Evolutionary conservation across 768 basidiomycete species (phyloP), one percentile per base, ranked within the genome.

Genomic region (Cystobasidium ongulense): DNA sequence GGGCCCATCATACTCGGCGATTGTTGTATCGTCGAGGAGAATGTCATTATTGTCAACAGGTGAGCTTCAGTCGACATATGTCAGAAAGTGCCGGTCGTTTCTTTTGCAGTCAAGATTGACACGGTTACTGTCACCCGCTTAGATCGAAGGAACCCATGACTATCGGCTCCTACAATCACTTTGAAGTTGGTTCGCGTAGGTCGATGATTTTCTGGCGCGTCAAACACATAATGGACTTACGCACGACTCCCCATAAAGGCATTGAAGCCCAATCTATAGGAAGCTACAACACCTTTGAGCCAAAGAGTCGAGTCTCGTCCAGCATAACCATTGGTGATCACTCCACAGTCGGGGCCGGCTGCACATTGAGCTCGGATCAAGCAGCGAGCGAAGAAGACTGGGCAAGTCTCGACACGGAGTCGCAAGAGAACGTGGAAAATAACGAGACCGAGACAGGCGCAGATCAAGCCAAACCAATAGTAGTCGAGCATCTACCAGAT

Each of bases 161-260:
- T 23, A 92, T 99, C 61, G 95, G 95, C 4, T 88, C 95, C 80
- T 88, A 90, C 75, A 97, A 97, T 80, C 83, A 93, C 73, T 95
- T 99, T 78, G 92, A 96, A 82, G 91, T 96, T 66, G 91, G 90
- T 25, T 91, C 89, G 81, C 89, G 95, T 95, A 79, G 75, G 90
- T 87, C 31, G 25, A 15, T 43, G 33, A 17, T 71, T 62, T 43
- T 17, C 11, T 53, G 13, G n/a, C 21, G n/a, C 50, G 46, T 23
- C 52, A 31, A 25, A 18, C 59, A 25, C 41, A 21, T 17, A 33
- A 5, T 35, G 41, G 21, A 23, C 35, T 1, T 11, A 13, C 31
- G 8, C 8, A 53, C 52, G 8, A 18, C 61, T 23, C 18, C 15
- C 64, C 7, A 8, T 17, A 31, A 78, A 96, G 92, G 92, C 36